Percentiles rank a stretch among this genome's conserved stretches.
phyloP scores from a whole-genome alignment of 345 rosid species.

The Lumnitzera racemosa region DNA sequence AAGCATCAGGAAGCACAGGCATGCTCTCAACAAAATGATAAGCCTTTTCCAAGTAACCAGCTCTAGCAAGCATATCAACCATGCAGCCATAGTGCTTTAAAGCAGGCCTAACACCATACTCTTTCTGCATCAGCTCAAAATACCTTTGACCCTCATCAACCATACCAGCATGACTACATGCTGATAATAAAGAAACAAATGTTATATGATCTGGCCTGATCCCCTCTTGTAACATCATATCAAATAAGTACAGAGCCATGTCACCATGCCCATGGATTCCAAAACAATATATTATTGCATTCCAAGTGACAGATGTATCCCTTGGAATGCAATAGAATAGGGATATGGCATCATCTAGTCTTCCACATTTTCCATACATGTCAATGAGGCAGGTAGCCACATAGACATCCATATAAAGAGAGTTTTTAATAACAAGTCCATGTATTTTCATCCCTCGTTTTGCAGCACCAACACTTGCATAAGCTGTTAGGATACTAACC shows the following conservation, averaged over 20 bases:
- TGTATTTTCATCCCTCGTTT: conserved; percentile 18
- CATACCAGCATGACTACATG: conserved; percentile 51
- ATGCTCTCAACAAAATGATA: conserved; percentile 28
- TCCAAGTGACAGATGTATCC: conserved; percentile 30
- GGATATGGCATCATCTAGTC: conserved; percentile 11
- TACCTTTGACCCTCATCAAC: conserved; percentile 30
- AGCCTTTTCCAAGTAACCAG: conserved; percentile 36
- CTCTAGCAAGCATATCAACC: conserved; percentile 50
- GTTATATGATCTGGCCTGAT: conserved; percentile 33
- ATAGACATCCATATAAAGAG: conserved; percentile 7
- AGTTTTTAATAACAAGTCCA: conserved; percentile 9
- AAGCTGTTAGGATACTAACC: conserved; percentile 17
- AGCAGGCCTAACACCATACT: conserved; percentile 21
- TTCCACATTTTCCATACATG: conserved; percentile 24
- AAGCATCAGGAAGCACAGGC: conserved; percentile 31
- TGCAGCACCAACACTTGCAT: conserved; percentile 11
- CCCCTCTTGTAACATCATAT: conserved; percentile 26
- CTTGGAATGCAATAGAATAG: conserved; percentile 9
- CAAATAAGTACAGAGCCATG: conserved; percentile 28
- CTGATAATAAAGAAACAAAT: conserved; percentile 33
- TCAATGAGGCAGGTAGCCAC: conserved; percentile 18
- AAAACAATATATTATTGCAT: conserved; percentile 35
- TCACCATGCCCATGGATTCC: conserved; percentile 44
- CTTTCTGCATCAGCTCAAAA: conserved; percentile 25
- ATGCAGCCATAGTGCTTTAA: conserved; percentile 43